These are phyloP conservation scores for Sporopachydermia lactativora DNA, from an alignment of 805 yeast genomes.

Conservation along the genomic window DNA sequence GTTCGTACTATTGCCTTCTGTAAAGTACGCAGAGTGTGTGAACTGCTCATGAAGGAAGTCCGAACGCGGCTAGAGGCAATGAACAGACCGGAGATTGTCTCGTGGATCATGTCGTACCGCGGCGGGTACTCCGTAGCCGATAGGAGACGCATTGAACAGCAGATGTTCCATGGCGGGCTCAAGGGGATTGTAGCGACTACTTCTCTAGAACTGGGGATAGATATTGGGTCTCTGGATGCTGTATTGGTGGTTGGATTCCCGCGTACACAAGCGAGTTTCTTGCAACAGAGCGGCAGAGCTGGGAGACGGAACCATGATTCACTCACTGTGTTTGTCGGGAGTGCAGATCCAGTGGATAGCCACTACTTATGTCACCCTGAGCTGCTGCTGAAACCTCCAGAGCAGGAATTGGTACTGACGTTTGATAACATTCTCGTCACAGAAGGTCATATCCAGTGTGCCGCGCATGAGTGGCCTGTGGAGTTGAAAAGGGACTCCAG, in stretches of 20 bases:
- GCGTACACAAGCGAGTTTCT: constrained; percentile 66
- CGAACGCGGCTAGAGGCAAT: constrained; percentile 34
- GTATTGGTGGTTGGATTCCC: constrained; percentile 93
- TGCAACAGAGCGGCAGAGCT: constrained; percentile 95
- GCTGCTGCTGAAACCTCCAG: constrained; percentile 36
- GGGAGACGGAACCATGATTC: constrained; percentile 84
- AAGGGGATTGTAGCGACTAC: constrained; percentile 87
- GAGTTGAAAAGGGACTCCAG: constrained; percentile 32
- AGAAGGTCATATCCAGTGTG: constrained; percentile 86
- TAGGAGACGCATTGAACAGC: constrained; percentile 73
- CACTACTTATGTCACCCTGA: constrained; percentile 62
- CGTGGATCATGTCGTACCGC: constrained; percentile 78
- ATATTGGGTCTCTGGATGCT: constrained; percentile 84
- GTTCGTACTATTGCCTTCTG: constrained; percentile 85
- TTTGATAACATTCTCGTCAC: constrained; percentile 47
- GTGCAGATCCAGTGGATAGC: constrained; percentile 76
- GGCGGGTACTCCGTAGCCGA: constrained; percentile 89
- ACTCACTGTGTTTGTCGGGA: constrained; percentile 70
- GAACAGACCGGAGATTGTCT: constrained; percentile 28
- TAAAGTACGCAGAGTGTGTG: constrained; percentile 75
- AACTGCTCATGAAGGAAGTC: constrained; percentile 73
- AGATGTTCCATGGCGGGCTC: constrained; percentile 79
- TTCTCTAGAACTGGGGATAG: constrained; percentile 92
- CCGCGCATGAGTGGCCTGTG: constrained; percentile 77
- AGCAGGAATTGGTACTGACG: constrained; percentile 46